Conservation (phyloP, 305 asterid species). For the Fraxinus floribunda region DNA sequence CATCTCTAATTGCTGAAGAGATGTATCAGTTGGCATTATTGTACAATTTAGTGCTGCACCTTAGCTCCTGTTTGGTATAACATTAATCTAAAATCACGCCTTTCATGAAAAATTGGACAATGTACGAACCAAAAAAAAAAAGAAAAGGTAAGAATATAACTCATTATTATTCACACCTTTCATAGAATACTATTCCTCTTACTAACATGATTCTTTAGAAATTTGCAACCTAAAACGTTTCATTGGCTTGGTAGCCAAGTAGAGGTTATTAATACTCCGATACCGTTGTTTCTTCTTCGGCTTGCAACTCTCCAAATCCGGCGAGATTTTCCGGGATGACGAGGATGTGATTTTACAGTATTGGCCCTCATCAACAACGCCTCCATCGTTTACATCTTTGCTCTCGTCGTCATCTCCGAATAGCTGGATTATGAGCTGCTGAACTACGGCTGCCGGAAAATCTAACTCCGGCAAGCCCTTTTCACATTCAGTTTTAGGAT, state of each 20-base stretch:
- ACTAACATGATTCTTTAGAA: neutral
- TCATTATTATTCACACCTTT: too few species aligned
- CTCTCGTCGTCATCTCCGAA: constrained; percentile 31
- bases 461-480: constrained; percentile 14
- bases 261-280: constrained; percentile 29
- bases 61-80: neutral
- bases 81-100: neutral
- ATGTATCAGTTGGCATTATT: too few species aligned
- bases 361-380: neutral
- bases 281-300: constrained; percentile 29
- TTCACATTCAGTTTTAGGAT: neutral
- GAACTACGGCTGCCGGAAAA: constrained; percentile 11
- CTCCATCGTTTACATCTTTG: neutral
- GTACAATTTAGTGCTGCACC: neutral
- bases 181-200: neutral
- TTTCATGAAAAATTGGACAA: neutral
- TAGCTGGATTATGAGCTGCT: constrained; percentile 21
- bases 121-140: neutral
- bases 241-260: constrained; percentile 35
- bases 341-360: neutral
- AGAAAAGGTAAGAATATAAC: too few species aligned
- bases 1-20: too few species aligned
- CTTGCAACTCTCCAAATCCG: neutral
- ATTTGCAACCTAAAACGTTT: neutral
- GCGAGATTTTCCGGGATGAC: neutral